Evolutionary conservation across 2,329 filamentous ascomycete genomes (phyloP).

Genomic region (Botrytis cinerea): DNA sequence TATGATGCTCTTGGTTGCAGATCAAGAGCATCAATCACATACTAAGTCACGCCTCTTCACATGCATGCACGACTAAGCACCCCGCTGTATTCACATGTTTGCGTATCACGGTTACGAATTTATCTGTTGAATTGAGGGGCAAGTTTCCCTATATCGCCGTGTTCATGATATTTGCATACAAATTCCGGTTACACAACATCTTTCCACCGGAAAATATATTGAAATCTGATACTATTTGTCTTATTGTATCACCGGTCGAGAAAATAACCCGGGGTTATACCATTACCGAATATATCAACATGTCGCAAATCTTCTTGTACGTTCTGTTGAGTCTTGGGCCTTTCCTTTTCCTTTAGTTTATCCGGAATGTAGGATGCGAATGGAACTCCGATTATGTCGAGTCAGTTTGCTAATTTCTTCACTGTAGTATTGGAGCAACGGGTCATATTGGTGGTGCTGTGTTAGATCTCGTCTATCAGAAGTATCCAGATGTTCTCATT

Average conservation of each 20-base stretch:
- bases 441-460: constrained; percentile 30
- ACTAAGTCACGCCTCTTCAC: neutral
- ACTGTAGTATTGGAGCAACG: constrained; percentile 25
- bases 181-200: neutral
- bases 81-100: neutral
- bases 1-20: neutral
- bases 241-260: neutral
- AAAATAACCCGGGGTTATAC: constrained; percentile 7
- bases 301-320: constrained; percentile 15
- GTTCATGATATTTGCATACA: neutral
- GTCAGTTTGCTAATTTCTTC: neutral
- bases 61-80: neutral
- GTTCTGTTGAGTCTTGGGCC: neutral
- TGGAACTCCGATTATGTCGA: neutral
- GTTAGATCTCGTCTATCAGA: constrained; percentile 22
- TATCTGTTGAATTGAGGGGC: neutral
- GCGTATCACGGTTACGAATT: neutral
- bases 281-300: neutral
- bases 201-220: neutral
- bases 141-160: neutral
- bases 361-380: neutral
- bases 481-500: constrained; percentile 2
- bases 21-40: neutral
- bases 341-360: neutral
- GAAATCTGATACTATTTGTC: neutral